These are phyloP conservation scores for Patellaria atrata DNA, from an alignment of 495 filamentous ascomycete species.

Conservation along the genomic window DNA sequence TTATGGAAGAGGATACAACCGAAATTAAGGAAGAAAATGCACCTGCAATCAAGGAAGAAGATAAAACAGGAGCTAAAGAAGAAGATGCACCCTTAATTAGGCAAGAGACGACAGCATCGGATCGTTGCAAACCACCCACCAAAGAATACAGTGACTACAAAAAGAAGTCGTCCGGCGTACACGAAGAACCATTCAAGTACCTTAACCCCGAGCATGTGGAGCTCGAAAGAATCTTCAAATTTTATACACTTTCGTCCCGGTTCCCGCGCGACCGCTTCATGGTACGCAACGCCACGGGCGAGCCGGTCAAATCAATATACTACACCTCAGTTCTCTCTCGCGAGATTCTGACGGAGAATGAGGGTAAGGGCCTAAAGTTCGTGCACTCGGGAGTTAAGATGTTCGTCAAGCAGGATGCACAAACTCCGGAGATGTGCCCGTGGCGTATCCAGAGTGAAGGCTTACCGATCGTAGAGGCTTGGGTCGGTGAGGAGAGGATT, in stretches of 20 bases:
- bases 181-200: constrained; percentile 89
- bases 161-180: constrained; percentile 33
- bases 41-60: no score
- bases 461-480: constrained; percentile 71
- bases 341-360: constrained; percentile 68
- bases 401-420: constrained; percentile 94
- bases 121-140: constrained; percentile 24
- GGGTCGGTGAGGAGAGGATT: constrained; percentile 66
- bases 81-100: no score
- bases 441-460: constrained; percentile 96
- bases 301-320: constrained; percentile 81
- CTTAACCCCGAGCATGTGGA: constrained; percentile 56
- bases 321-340: constrained; percentile 78
- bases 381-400: constrained; percentile 95
- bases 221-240: constrained; percentile 55
- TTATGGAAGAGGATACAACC: no score
- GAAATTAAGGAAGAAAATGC: no score
- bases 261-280: constrained; percentile 89
- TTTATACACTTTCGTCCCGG: constrained; percentile 65
- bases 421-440: constrained; percentile 61
- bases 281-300: constrained; percentile 77
- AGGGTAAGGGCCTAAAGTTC: constrained; percentile 82
- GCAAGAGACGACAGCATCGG: no score
- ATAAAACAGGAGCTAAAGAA: no score
- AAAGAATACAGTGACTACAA: constrained; percentile 24